phyloP scores from a whole-genome alignment of 129 eudicot species.

The Tanacetum coccineum region DNA sequence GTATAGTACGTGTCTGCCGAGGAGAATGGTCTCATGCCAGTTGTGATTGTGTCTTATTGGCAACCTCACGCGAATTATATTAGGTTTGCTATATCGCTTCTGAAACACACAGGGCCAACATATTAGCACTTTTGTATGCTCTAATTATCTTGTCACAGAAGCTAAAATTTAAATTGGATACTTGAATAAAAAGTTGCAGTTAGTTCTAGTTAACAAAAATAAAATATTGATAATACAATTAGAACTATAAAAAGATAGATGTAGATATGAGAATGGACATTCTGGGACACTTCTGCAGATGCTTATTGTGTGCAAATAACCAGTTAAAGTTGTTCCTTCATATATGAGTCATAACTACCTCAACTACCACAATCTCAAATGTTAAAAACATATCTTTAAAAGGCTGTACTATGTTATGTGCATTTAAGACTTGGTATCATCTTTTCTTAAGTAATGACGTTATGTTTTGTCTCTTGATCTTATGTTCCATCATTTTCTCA shows the following conservation, averaged over 20 bases:
- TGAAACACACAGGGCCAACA: no score
- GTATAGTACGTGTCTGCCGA: no score
- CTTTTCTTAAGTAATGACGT: not conserved
- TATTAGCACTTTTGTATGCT: no score
- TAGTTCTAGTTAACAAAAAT: not conserved
- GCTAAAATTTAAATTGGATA: not conserved
- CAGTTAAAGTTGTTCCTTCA: constrained; percentile 23
- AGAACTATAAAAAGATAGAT: not conserved
- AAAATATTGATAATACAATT: not conserved
- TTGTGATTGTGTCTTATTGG: no score
- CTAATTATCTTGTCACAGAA: no score
- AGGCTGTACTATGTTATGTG: constrained; percentile 24
- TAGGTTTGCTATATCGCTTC: no score
- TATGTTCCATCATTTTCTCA: constrained; percentile 24
- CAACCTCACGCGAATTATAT: no score
- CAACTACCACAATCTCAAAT: constrained; percentile 21
- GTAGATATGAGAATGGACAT: constrained; percentile 24
- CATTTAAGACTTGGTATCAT: constrained; percentile 14
- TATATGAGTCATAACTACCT: constrained; percentile 28
- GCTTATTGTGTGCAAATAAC: constrained; percentile 24
- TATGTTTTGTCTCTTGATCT: constrained; percentile 16
- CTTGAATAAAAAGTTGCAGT: not conserved
- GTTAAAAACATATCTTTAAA: constrained; percentile 16
- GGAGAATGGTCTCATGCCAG: no score
- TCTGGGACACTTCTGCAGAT: constrained; percentile 22